Percentiles rank a stretch among this genome's conserved stretches.
Evolutionary conservation across 2,329 filamentous ascomycete genomes (phyloP).

Genomic region (Scopulariopsis brevicaulis): DNA sequence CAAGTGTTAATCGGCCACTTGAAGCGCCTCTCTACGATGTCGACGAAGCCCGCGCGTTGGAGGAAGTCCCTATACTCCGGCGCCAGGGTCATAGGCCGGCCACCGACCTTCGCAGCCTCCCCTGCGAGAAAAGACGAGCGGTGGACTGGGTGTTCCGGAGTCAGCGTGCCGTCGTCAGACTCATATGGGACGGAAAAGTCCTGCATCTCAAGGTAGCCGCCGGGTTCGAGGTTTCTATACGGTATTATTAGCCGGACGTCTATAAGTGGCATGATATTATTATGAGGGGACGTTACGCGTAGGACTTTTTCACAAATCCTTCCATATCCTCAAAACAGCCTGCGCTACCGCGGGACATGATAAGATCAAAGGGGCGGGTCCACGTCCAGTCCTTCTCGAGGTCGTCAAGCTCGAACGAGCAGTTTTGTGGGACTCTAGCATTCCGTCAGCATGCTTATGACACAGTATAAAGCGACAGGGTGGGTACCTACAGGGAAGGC

Average conservation of each 20-base stretch:
- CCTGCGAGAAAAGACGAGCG: conserved; percentile 16
- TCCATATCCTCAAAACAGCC: conserved; percentile 6
- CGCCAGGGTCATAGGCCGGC: conserved; percentile 15
- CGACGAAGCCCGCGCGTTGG: conserved; percentile 14
- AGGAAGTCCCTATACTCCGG: conserved; percentile 12
- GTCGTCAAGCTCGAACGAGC: conserved; percentile 52
- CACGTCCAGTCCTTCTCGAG: conserved; percentile 38
- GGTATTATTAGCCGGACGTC: conserved; percentile 21
- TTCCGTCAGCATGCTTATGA: background rate
- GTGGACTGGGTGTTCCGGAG: conserved; percentile 11
- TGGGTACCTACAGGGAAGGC: conserved; percentile 17
- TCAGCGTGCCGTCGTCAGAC: conserved; percentile 18
- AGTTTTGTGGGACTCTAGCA: conserved; percentile 38
- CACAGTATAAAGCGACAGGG: background rate
- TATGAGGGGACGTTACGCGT: background rate
- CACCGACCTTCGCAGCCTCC: conserved; percentile 15
- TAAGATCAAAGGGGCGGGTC: conserved; percentile 40
- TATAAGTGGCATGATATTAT: conserved; percentile 25
- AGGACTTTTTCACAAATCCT: background rate
- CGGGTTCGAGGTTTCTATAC: conserved; percentile 38
- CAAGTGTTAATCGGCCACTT: conserved; percentile 29
- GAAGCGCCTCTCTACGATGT: conserved; percentile 11
- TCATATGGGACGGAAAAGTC: conserved; percentile 24
- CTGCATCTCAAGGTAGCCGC: conserved; percentile 28
- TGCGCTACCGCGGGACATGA: conserved; percentile 43